These are phyloP conservation scores for Astragalus membranaceus DNA, from an alignment of 306 rosid species.

Conservation along the genomic window DNA sequence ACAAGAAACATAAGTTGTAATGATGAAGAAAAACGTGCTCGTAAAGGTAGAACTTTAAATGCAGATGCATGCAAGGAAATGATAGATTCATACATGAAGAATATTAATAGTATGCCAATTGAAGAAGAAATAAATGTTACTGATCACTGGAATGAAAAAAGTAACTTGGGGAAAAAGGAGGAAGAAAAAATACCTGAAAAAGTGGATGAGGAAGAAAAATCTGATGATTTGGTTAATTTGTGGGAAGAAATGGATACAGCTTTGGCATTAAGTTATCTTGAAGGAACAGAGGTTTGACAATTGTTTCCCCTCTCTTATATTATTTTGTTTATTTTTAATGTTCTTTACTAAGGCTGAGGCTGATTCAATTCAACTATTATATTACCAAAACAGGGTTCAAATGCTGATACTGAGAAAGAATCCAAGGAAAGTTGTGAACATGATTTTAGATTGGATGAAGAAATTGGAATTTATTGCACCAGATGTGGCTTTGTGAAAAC, in stretches of 20 bases:
- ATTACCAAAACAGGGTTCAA: slow-evolving; percentile 44
- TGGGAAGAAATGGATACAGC: slow-evolving; percentile 85
- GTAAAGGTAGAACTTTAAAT: slow-evolving; percentile 42
- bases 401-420: slow-evolving; percentile 9
- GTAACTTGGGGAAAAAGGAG: slow-evolving; percentile 8
- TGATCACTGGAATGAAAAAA: slow-evolving; percentile 64
- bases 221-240: slow-evolving; percentile 50
- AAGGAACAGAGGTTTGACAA: slow-evolving; percentile 45
- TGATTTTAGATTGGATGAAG: slow-evolving; percentile 25
- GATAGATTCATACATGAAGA: slow-evolving; percentile 63
- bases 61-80: slow-evolving; percentile 68
- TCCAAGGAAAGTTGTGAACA: slow-evolving; percentile 40
- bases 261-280: slow-evolving; percentile 54
- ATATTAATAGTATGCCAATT: slow-evolving; percentile 33
- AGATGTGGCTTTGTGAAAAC: too few relatives aligned
- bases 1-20: slow-evolving; percentile 11
- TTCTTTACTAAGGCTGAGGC: too few relatives aligned
- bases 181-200: slow-evolving; percentile 18
- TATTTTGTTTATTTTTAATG: too few relatives aligned
- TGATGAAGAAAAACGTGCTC: slow-evolving; percentile 23
- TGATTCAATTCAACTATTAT: background rate
- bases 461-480: too few relatives aligned
- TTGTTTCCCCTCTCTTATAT: background rate
- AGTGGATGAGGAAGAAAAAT: slow-evolving; percentile 34
- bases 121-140: slow-evolving; percentile 30